Evolutionary conservation across 495 filamentous ascomycete genomes (phyloP).

Genomic region (Parmelia sp.): DNA sequence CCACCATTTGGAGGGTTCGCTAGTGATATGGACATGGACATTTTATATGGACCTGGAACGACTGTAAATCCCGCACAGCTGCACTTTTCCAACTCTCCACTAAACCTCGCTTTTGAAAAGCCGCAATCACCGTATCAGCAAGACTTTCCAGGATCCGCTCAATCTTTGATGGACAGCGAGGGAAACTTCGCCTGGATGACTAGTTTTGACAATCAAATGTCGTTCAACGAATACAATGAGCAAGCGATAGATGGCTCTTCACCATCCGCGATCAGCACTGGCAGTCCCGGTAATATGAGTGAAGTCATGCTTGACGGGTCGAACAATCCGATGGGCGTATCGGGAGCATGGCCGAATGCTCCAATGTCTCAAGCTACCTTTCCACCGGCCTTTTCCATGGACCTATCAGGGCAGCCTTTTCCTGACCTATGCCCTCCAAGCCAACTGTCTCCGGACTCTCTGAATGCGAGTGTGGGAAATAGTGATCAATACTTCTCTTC

Average conservation of each 20-base stretch:
- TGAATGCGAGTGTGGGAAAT: conserved; percentile 43
- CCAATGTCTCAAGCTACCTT: conserved; percentile 57
- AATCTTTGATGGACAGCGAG: conserved; percentile 62
- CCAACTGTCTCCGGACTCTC: conserved; percentile 56
- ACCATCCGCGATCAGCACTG: conserved; percentile 87
- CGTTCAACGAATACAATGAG: conserved; percentile 60
- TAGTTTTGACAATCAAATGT: conserved; percentile 70
- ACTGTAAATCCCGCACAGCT: conserved; percentile 96
- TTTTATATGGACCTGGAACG: conserved; percentile 59
- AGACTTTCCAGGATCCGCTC: conserved; percentile 49
- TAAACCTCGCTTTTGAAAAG: conserved; percentile 58
- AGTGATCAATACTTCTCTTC: conserved; percentile 50
- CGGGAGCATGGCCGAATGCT: conserved; percentile 59
- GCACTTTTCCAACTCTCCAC: conserved; percentile 82
- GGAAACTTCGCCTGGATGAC: conserved; percentile 79
- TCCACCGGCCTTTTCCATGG: conserved; percentile 57
- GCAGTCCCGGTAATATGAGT: conserved; percentile 84
- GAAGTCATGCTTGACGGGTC: conserved; percentile 87
- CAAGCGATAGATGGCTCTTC: conserved; percentile 86
- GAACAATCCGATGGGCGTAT: conserved; percentile 44
- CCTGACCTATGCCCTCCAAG: conserved; percentile 54
- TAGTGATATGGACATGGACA: conserved; percentile 68
- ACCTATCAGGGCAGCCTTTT: conserved; percentile 49
- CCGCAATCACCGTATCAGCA: conserved; percentile 67
- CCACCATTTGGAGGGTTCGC: conserved; percentile 65